These are phyloP conservation scores for Mycena maculata DNA, from an alignment of 768 basidiomycete genomes.

Conservation along the genomic window DNA sequence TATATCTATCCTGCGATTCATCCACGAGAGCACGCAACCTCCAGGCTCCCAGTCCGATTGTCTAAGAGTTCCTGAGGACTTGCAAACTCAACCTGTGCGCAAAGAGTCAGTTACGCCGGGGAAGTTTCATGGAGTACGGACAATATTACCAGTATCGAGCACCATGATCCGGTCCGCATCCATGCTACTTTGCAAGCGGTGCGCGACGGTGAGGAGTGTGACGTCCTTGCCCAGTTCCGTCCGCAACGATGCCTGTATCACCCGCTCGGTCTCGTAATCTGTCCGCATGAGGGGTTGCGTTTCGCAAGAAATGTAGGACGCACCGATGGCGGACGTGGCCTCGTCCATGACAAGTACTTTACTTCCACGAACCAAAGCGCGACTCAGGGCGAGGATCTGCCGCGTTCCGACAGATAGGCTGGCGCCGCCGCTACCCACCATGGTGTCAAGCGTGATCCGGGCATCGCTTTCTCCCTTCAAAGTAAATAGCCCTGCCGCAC, in stretches of 20 bases:
- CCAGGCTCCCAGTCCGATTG: not conserved
- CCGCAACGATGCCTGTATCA: conserved; percentile 56
- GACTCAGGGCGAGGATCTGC: conserved; percentile 21
- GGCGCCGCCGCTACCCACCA: conserved; percentile 18
- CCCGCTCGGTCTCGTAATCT: conserved; percentile 55
- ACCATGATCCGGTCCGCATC: conserved; percentile 39
- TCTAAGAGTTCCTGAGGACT: conserved; percentile 11
- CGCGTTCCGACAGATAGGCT: conserved; percentile 19
- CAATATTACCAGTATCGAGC: conserved; percentile 18
- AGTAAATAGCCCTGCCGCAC: conserved; percentile 44
- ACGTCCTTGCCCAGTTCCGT: conserved; percentile 47
- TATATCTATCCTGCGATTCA: conserved; percentile 17
- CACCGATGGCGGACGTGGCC: conserved; percentile 32
- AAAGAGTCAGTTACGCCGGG: not conserved
- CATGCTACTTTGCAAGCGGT: conserved; percentile 40
- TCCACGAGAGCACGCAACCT: conserved; percentile 19
- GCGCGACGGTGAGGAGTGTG: conserved; percentile 47
- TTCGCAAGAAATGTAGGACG: not conserved
- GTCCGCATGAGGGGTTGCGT: not conserved
- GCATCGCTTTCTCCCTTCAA: conserved; percentile 1
- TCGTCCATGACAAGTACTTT: conserved; percentile 12
- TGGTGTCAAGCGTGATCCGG: conserved; percentile 22
- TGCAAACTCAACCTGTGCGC: conserved; percentile 18
- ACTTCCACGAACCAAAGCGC: conserved; percentile 41
- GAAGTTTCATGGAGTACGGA: not conserved